phyloP scores from a whole-genome alignment of 805 yeast species.

The Wickerhamomyces sydowiorum region DNA sequence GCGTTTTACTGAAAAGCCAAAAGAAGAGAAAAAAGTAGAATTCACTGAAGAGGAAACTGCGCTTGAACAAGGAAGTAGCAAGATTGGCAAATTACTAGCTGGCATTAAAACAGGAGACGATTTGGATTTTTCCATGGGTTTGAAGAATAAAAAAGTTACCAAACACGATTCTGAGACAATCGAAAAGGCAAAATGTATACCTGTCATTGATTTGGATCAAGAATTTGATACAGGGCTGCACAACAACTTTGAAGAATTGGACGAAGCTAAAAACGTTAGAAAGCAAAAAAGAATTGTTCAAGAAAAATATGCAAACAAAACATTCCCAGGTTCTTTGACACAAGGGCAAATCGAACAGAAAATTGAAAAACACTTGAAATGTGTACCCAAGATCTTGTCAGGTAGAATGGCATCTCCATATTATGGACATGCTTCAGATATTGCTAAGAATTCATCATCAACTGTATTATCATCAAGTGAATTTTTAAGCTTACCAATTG shows the following conservation, averaged over 20 bases:
- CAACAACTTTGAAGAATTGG: constrained; percentile 13
- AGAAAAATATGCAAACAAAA: constrained; percentile 16
- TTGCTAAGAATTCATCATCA: constrained; percentile 32
- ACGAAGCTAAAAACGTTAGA: constrained; percentile 9
- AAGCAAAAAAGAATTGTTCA: constrained; percentile 10
- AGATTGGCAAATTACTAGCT: not conserved
- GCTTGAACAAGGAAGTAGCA: not conserved
- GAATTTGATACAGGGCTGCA: constrained; percentile 2
- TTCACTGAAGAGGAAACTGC: not conserved
- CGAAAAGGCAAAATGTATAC: not conserved
- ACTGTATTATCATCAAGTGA: constrained; percentile 35
- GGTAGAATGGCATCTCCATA: constrained; percentile 42
- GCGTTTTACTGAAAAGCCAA: too few species aligned
- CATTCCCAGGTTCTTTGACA: constrained; percentile 22
- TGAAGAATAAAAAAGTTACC: not conserved
- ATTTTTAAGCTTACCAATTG: constrained; percentile 39
- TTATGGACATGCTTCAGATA: constrained; percentile 43
- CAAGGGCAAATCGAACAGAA: constrained; percentile 25
- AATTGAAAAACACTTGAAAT: constrained; percentile 24
- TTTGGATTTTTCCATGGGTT: not conserved
- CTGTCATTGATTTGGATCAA: not conserved
- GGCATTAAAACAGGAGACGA: not conserved
- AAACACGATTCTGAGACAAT: not conserved
- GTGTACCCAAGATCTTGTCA: constrained; percentile 35
- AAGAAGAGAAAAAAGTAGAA: too few species aligned